These are phyloP conservation scores for Geosmithia putterillii DNA, from an alignment of 2,329 filamentous ascomycete species.

Conservation along the genomic window DNA sequence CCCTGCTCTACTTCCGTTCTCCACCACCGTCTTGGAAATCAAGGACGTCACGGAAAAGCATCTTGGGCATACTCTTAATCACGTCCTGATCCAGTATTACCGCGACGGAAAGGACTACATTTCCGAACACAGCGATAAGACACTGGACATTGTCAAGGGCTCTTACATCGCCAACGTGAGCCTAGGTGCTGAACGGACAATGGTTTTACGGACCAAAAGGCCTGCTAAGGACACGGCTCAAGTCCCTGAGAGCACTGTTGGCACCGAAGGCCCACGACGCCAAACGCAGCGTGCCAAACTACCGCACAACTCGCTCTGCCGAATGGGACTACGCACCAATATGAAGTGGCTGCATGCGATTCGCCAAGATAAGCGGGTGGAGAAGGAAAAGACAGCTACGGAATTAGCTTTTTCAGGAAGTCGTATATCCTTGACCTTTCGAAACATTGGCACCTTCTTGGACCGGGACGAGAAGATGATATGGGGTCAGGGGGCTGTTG, in stretches of 20 bases:
- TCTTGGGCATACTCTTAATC: slow-evolving; percentile 74
- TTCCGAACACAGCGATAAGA: slow-evolving; percentile 95
- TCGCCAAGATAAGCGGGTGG: slow-evolving; percentile 66
- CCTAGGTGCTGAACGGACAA: slow-evolving; percentile 80
- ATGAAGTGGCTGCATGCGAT: slow-evolving; percentile 87
- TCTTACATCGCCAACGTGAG: slow-evolving; percentile 89
- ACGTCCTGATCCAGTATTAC: slow-evolving; percentile 87
- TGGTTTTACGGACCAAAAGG: slow-evolving; percentile 80
- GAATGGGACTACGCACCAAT: slow-evolving; percentile 73
- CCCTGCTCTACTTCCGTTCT: slow-evolving; percentile 65
- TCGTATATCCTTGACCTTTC: slow-evolving; percentile 86
- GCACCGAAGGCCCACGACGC: slow-evolving; percentile 23
- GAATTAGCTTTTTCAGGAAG: slow-evolving; percentile 64
- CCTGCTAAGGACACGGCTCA: slow-evolving; percentile 23
- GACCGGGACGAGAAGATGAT: slow-evolving; percentile 52
- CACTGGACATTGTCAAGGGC: slow-evolving; percentile 70
- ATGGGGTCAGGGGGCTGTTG: slow-evolving; percentile 82
- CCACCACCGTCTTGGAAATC: slow-evolving; percentile 57
- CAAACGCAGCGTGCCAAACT: slow-evolving; percentile 57
- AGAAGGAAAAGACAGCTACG: slow-evolving; percentile 50
- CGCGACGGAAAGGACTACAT: slow-evolving; percentile 85
- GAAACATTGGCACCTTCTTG: slow-evolving; percentile 78
- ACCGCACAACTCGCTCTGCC: slow-evolving; percentile 80
- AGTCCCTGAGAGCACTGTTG: not conserved
- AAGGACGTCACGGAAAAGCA: slow-evolving; percentile 55